Conservation (phyloP, 2,329 filamentous ascomycete genomes). For the Paraphaeosphaeria sporulosa region DNA sequence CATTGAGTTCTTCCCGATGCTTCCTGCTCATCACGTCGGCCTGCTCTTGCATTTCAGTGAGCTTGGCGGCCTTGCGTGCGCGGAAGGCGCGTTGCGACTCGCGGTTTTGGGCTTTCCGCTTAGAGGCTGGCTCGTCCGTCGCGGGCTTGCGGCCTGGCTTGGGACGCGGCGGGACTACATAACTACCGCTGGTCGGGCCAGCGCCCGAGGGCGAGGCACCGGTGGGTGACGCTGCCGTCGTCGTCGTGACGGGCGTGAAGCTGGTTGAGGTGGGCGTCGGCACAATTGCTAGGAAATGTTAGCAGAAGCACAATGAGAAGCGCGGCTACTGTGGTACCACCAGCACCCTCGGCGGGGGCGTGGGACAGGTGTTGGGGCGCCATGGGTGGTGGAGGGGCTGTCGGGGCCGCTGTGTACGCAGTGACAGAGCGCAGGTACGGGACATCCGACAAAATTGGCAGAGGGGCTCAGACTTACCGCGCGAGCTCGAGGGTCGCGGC, state of each 20-base stretch:
- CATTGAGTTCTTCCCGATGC: slow-evolving; percentile 27
- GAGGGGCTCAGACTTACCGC: slow-evolving; percentile 19
- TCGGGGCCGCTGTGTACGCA: background rate
- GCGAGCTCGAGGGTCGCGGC: slow-evolving; percentile 22
- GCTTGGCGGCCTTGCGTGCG: slow-evolving; percentile 83
- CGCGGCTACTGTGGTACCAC: background rate
- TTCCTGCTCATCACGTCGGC: slow-evolving; percentile 41
- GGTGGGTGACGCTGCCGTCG: slow-evolving; percentile 37
- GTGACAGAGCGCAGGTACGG: background rate
- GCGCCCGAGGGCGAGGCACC: slow-evolving; percentile 39
- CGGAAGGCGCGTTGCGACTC: slow-evolving; percentile 91
- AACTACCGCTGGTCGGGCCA: slow-evolving; percentile 49
- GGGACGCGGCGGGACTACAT: slow-evolving; percentile 53
- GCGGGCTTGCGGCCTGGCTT: slow-evolving; percentile 89
- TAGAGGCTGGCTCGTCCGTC: slow-evolving; percentile 89
- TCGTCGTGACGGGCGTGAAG: slow-evolving; percentile 33
- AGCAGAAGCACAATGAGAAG: background rate
- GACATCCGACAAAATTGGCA: background rate
- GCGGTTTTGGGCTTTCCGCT: slow-evolving; percentile 93
- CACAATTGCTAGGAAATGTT: slow-evolving; percentile 17
- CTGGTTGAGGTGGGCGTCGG: slow-evolving; percentile 16
- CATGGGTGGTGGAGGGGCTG: background rate
- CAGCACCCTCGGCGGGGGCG: background rate
- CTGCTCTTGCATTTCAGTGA: slow-evolving; percentile 67
- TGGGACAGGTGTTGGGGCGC: background rate